Base-by-base conservation (phyloP, 1,284 basidiomycete species). In the Melampsora larici-populina region DNA sequence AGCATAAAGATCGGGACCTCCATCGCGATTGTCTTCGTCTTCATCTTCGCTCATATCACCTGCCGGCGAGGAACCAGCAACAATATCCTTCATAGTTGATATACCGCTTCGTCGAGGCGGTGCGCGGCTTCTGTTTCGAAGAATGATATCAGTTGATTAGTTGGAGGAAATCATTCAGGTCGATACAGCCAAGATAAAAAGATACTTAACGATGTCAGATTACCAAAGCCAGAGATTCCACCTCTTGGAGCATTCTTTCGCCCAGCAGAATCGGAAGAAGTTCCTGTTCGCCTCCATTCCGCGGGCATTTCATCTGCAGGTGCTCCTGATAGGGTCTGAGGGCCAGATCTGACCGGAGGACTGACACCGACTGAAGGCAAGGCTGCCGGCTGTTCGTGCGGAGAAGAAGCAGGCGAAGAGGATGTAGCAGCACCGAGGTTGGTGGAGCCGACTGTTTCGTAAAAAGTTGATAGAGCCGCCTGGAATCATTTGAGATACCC, bases 401-500 rank as follows among this genome's bases (percentile, higher is more conserved):
- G 51, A 0, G 77, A 13, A 26, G 63, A 46, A 26, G 79, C 17
- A 24, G 71, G 13, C 29, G 67, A 21, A 26, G 76, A 75, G 29
- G 72, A 79, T 26, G 24, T 71, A 24, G 70, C 78, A 43, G 51
- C 79, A 73, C 77, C 69, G 80, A 48, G 79, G 46, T 77, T 79
- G 26, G 72, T 64, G 29, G 78, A 79, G 33, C 77, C 79, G n/a
- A 79, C 80, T 31, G 79, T 81, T 63, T 85, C 84, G 80, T 81
- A 85, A 79, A 82, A 85, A 46, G 80, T 81, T 21, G 83, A 81
- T 77, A 85, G 80, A 18, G 85, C 85, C 36, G 80, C 80, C 79
- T 84, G 78, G 40, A 43, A 8, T 43, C 1, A 43, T 43, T 43
- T 13, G 40, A 43, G 21, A 17, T 0, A 18, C 18, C 1, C 3